Evolutionary conservation across 257 asterid genomes (phyloP).

Genomic region (Solanum sitiens): DNA sequence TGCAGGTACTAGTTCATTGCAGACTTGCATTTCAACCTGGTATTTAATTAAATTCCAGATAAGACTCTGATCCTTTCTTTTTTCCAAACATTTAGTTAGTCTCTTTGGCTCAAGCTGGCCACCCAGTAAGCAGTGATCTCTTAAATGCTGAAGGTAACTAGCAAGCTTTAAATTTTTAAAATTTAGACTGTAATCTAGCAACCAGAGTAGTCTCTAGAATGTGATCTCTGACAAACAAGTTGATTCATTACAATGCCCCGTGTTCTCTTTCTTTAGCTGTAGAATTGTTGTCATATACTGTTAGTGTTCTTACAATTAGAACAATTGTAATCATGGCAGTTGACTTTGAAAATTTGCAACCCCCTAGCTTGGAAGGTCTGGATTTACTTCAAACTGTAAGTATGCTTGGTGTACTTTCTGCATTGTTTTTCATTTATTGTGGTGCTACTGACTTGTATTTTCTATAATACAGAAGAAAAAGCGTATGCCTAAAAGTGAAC

Average conservation of each 20-base stretch:
- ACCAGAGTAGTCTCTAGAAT: neutral
- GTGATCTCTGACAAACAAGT: neutral
- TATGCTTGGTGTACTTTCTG: neutral
- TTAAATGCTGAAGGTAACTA: constrained; percentile 52
- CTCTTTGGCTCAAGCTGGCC: constrained; percentile 87
- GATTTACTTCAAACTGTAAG: constrained; percentile 70
- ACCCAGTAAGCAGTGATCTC: constrained; percentile 40
- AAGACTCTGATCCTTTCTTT: neutral
- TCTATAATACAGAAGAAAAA: constrained; percentile 46
- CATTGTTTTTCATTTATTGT: neutral
- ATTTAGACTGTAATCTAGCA: neutral
- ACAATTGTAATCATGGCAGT: constrained; percentile 30
- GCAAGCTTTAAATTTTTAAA: neutral
- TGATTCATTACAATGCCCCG: neutral
- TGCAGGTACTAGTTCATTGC: constrained; percentile 55
- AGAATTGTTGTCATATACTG: neutral
- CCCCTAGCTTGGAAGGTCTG: constrained; percentile 82
- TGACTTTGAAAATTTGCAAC: constrained; percentile 67
- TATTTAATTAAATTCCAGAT: neutral
- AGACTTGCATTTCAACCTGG: neutral
- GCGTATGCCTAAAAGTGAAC: constrained; percentile 33
- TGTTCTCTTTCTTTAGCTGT: neutral
- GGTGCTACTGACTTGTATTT: neutral
- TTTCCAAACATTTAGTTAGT: constrained; percentile 41
- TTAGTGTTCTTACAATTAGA: neutral